Conservation (phyloP, 345 rosid species). For the Murraya koenigii region DNA sequence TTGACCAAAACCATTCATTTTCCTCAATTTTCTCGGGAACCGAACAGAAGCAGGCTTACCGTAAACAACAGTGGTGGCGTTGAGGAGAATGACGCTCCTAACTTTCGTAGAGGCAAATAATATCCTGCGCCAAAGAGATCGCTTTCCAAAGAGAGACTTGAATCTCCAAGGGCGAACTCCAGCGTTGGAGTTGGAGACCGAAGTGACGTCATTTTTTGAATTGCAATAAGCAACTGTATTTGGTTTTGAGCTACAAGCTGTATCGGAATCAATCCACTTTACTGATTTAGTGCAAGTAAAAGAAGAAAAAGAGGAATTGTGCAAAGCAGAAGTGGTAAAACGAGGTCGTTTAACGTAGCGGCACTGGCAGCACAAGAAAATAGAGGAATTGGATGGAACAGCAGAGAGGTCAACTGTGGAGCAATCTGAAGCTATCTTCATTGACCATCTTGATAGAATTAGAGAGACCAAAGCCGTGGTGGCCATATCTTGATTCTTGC, state of each 20-base stretch:
- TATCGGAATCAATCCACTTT: background rate
- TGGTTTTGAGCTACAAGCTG: background rate
- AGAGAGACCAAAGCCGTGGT: conserved; percentile 17
- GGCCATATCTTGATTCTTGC: background rate
- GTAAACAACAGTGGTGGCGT: conserved; percentile 45
- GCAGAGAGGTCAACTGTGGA: conserved; percentile 8
- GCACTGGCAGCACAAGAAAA: background rate
- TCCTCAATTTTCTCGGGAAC: background rate
- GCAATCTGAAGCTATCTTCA: background rate
- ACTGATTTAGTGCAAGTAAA: background rate
- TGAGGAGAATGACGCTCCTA: conserved; percentile 53
- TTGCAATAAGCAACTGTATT: background rate
- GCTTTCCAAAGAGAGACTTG: conserved; percentile 34
- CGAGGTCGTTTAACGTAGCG: conserved; percentile 5
- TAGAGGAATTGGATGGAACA: background rate
- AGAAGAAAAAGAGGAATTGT: conserved; percentile 8
- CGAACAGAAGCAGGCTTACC: conserved; percentile 27
- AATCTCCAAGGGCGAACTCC: conserved; percentile 1
- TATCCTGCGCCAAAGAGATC: conserved; percentile 36
- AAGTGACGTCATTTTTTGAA: conserved; percentile 1
- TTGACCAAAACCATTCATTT: background rate
- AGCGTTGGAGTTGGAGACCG: conserved; percentile 9
- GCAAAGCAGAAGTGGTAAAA: background rate
- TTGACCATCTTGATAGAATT: conserved; percentile 7
- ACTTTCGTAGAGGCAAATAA: conserved; percentile 42